Percentiles rank a stretch among this genome's conserved stretches.
Evolutionary conservation across 2,329 filamentous ascomycete species (phyloP).

Genomic region (Fusarium neocosmosporiellum): DNA sequence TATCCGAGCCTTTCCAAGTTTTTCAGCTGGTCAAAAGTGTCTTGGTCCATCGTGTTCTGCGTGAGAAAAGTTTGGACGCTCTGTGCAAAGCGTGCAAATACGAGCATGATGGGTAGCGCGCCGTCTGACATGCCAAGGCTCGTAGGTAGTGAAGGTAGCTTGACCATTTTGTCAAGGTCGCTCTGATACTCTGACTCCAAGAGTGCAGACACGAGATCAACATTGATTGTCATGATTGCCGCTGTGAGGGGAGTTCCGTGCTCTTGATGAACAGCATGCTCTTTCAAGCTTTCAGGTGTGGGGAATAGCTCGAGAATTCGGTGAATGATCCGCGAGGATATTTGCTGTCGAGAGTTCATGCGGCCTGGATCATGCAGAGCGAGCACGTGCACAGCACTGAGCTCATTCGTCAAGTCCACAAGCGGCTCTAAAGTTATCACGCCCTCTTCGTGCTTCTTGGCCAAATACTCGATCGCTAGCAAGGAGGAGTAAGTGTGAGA

Average conservation of each 20-base stretch:
- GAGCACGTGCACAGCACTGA: neutral
- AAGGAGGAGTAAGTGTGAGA: slow-evolving; percentile 2
- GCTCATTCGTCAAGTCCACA: neutral
- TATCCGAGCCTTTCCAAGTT: neutral
- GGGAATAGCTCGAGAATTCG: neutral
- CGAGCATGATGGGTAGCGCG: neutral
- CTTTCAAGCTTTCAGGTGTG: neutral
- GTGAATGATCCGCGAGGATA: slow-evolving; percentile 4
- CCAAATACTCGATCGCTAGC: neutral
- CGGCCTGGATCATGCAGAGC: neutral
- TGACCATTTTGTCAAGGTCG: neutral
- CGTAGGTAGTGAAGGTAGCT: neutral
- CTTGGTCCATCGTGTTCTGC: neutral
- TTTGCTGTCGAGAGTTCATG: neutral
- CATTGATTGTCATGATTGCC: neutral
- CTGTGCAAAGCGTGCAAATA: neutral
- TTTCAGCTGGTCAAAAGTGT: neutral
- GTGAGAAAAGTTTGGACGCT: neutral
- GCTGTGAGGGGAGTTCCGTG: slow-evolving; percentile 5
- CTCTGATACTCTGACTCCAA: slow-evolving; percentile 5
- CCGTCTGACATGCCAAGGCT: neutral
- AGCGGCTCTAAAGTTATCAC: neutral
- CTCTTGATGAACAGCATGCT: neutral
- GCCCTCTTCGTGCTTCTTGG: neutral
- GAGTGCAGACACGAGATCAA: neutral